phyloP scores from a whole-genome alignment of 306 rosid genomes.

The Begonia masoniana region DNA sequence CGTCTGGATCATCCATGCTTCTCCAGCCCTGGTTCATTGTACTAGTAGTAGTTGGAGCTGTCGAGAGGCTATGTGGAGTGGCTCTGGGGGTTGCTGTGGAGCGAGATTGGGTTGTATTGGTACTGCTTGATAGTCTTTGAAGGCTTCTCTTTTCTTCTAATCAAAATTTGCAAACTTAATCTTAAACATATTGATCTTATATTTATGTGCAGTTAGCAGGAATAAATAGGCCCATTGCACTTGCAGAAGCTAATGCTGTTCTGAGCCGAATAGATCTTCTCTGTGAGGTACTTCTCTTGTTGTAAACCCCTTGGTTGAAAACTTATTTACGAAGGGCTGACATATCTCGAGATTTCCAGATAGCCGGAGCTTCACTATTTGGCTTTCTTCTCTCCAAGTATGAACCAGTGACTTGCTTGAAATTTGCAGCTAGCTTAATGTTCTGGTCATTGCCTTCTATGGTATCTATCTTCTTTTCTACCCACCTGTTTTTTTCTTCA shows the following conservation, averaged over 20 bases:
- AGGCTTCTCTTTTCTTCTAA: neutral
- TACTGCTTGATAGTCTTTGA: conserved; percentile 24
- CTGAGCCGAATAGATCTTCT: conserved; percentile 87
- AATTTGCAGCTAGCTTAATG: conserved; percentile 62
- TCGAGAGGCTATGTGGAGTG: conserved; percentile 74
- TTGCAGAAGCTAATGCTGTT: conserved; percentile 84
- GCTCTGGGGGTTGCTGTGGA: conserved; percentile 90
- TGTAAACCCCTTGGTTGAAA: neutral
- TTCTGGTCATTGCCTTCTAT: conserved; percentile 63
- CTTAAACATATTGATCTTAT: conserved; percentile 8
- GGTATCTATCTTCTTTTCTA: conserved; percentile 30
- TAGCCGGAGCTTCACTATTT: conserved; percentile 74
- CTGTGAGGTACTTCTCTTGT: conserved; percentile 53
- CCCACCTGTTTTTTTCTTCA: neutral
- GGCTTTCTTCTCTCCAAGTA: conserved; percentile 77
- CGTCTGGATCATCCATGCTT: conserved; percentile 50
- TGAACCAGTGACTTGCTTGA: conserved; percentile 82
- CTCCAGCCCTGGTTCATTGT: conserved; percentile 71
- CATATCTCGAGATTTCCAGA: conserved; percentile 31
- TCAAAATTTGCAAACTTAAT: neutral
- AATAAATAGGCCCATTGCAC: conserved; percentile 85
- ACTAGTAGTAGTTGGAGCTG: conserved; percentile 69
- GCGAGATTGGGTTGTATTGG: conserved; percentile 98
- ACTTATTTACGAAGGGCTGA: conserved; percentile 11
- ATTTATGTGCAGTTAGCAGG: conserved; percentile 63